Base-by-base conservation (phyloP, 306 rosid species). In the Castanospermum australe region DNA sequence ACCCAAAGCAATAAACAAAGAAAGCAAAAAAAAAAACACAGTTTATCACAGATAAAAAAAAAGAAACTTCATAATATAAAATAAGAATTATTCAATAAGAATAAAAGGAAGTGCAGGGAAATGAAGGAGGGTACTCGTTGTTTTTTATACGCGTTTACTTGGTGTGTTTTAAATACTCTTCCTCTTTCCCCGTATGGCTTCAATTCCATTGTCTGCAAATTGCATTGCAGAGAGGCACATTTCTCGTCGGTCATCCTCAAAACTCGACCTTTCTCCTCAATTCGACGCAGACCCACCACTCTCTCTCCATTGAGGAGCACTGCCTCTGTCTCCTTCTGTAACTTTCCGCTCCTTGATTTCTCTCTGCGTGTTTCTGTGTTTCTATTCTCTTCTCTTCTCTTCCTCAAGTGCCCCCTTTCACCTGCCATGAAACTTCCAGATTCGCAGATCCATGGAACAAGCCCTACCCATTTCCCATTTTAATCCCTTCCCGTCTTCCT, bases 401-500 rank as follows among this genome's bases (percentile, higher is more conserved):
- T 21, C 17, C 14, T 10, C 42, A 38, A 33, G 32, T 30, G 11
- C 62, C 47, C 48, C 0, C 10, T 20, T 41, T 71, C 48, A 33
- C 66, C 67, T 24, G 68, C 86, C 52, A 84, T 79, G 89, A 61
- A 66, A n/a, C 24, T 50, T 7, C 61, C 76, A 48, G 28, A 73
- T 74, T 55, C 67, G 68, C 87, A 87, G 97, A 91, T 89, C 93
- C 92, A 87, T 81, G 86, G 79, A 45, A 80, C 72, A 24, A 77
- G 70, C 45, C 62, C 62, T 25, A 32, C 84, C 68, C 60, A 14
- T 42, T 20, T 50, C 42, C 67, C 79, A 75, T 47, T 54, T 12
- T 75, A 73, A 71, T 62, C 42, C 48, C 24, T 45, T 22, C 17
- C 14, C 30, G 3, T 28, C 62, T n/a, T 82, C 62, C 69, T 54